Percentiles rank a stretch among this genome's conserved stretches.
Evolutionary conservation across 2,329 filamentous ascomycete species (phyloP).

Genomic region (Claviceps sp.): DNA sequence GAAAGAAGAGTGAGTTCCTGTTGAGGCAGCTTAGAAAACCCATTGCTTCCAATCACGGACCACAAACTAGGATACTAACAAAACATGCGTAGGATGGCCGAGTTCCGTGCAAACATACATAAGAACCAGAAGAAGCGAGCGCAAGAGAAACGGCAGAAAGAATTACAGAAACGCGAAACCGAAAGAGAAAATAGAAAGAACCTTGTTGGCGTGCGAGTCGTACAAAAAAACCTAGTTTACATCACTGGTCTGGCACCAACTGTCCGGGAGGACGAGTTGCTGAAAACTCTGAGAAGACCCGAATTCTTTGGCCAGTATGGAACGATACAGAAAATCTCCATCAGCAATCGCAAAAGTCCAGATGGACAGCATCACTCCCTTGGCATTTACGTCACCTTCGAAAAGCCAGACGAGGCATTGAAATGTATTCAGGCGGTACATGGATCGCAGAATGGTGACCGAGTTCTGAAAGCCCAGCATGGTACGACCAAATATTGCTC

Average conservation of each 20-base stretch:
- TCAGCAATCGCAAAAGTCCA: constrained; percentile 80
- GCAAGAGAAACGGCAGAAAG: constrained; percentile 73
- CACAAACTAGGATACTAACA: constrained; percentile 3
- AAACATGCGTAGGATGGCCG: constrained; percentile 42
- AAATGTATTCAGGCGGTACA: constrained; percentile 87
- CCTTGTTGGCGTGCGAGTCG: constrained; percentile 83
- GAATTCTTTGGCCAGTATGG: constrained; percentile 98
- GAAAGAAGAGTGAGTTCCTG: constrained; percentile 67
- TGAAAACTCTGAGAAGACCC: constrained; percentile 77
- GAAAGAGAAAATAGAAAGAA: constrained; percentile 95
- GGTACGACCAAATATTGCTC: constrained; percentile 99
- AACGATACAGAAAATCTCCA: constrained; percentile 96
- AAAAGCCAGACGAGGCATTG: constrained; percentile 78
- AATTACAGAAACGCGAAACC: constrained; percentile 89
- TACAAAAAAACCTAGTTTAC: constrained; percentile 98
- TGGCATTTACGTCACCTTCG: constrained; percentile 97
- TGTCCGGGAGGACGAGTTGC: constrained; percentile 79
- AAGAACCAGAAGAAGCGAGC: constrained; percentile 91
- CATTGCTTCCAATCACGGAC: not conserved
- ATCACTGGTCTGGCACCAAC: constrained; percentile 89
- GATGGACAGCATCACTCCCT: constrained; percentile 72
- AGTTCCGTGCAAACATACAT: constrained; percentile 64
- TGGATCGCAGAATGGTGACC: constrained; percentile 80
- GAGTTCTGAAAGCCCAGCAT: constrained; percentile 62
- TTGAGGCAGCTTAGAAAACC: not conserved